Conservation (phyloP, 2,329 filamentous ascomycete genomes). For the Penicillium griseofulvum region DNA sequence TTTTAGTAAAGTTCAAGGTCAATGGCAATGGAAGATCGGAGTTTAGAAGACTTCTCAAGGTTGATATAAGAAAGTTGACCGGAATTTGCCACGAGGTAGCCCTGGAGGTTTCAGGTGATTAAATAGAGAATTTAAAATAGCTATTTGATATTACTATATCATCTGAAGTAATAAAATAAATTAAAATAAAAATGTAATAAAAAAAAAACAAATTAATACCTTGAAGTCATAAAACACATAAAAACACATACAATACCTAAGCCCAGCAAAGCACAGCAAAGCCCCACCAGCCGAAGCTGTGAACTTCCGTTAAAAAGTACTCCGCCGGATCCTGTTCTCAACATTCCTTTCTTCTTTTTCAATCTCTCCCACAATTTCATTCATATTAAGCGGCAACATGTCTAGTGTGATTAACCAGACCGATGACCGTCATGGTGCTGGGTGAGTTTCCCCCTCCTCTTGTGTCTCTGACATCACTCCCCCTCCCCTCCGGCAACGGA, state of each 20-base stretch:
- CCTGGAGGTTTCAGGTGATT: background rate
- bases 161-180: too few relatives aligned
- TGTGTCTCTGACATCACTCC: slow-evolving; percentile 41
- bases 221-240: slow-evolving; percentile 19
- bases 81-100: background rate
- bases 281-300: slow-evolving; percentile 25
- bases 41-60: background rate
- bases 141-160: background rate
- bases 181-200: background rate
- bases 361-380: slow-evolving; percentile 5
- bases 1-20: background rate
- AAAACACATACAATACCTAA: slow-evolving; percentile 16
- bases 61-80: background rate
- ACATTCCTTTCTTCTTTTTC: slow-evolving; percentile 17
- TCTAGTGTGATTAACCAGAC: slow-evolving; percentile 51
- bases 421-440: slow-evolving; percentile 51
- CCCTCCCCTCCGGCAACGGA: slow-evolving; percentile 23
- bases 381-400: slow-evolving; percentile 38
- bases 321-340: slow-evolving; percentile 32
- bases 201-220: slow-evolving; percentile 7
- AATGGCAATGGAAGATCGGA: background rate
- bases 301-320: slow-evolving; percentile 31
- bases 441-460: slow-evolving; percentile 44
- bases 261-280: background rate
- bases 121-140: too few relatives aligned